These are phyloP conservation scores for Prunus campanulata DNA, from an alignment of 306 rosid species.

Conservation along the genomic window DNA sequence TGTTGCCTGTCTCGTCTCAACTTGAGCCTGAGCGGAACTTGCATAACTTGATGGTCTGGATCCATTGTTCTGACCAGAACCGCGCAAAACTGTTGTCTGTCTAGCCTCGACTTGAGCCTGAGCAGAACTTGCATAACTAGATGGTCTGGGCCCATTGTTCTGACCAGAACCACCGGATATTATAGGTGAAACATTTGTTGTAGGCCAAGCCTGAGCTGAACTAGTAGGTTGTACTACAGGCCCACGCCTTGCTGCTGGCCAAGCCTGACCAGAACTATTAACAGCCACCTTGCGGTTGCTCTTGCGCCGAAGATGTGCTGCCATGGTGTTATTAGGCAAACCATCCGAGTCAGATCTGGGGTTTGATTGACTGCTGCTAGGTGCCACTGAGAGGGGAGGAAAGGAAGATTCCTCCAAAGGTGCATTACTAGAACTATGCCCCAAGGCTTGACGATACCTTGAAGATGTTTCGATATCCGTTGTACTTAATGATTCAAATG, in stretches of 20 bases:
- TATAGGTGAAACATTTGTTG: conserved; percentile 29
- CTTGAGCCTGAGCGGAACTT: conserved; percentile 19
- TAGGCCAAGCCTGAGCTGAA: conserved; percentile 42
- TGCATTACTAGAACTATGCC: conserved; percentile 45
- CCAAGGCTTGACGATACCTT: conserved; percentile 89
- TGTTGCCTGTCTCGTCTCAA: not conserved
- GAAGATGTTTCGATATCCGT: conserved; percentile 57
- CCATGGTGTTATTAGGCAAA: conserved; percentile 67
- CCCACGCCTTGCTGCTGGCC: conserved; percentile 70
- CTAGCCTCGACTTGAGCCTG: not conserved
- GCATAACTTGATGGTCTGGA: conserved; percentile 29
- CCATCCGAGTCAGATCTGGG: conserved; percentile 53
- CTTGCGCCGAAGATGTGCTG: conserved; percentile 72
- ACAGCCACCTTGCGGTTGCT: conserved; percentile 49
- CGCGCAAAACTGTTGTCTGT: not conserved
- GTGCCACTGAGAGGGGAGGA: conserved; percentile 69
- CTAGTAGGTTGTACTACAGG: conserved; percentile 38
- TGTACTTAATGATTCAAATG: conserved; percentile 57
- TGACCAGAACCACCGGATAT: no score
- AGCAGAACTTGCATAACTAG: not conserved
- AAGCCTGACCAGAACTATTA: conserved; percentile 60
- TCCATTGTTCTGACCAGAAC: conserved; percentile 31
- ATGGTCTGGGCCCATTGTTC: no score
- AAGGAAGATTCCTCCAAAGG: conserved; percentile 68
- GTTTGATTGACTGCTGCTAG: conserved; percentile 52